These are phyloP conservation scores for Paracamarosporium sp. DNA, from an alignment of 2,329 filamentous ascomycete species.

Conservation along the genomic window DNA sequence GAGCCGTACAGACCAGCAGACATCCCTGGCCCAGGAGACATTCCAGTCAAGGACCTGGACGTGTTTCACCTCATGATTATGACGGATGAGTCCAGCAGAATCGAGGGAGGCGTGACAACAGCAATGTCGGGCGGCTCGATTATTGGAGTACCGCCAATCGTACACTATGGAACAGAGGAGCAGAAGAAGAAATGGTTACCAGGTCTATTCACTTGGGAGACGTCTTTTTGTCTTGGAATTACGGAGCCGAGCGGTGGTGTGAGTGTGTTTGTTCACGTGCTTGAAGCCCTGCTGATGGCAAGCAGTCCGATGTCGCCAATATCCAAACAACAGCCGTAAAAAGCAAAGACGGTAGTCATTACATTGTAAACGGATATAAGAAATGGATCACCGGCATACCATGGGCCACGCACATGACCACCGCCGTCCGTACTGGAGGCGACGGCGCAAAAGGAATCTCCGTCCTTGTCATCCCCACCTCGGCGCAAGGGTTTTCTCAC, in stretches of 20 bases:
- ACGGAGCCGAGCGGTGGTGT: slow-evolving; percentile 66
- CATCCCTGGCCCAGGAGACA: slow-evolving; percentile 46
- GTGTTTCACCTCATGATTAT: slow-evolving; percentile 56
- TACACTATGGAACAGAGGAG: slow-evolving; percentile 66
- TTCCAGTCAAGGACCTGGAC: slow-evolving; percentile 45
- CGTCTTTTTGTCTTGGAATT: slow-evolving; percentile 69
- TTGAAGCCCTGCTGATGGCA: background rate
- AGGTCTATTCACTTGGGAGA: slow-evolving; percentile 63
- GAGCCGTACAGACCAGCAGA: slow-evolving; percentile 50
- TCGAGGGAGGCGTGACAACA: slow-evolving; percentile 65
- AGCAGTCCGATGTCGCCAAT: slow-evolving; percentile 30
- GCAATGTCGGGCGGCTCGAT: slow-evolving; percentile 65
- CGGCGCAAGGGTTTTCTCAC: slow-evolving; percentile 28
- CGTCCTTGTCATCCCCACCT: slow-evolving; percentile 41
- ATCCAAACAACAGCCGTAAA: slow-evolving; percentile 33
- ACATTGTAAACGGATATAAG: slow-evolving; percentile 49
- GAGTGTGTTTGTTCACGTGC: slow-evolving; percentile 6
- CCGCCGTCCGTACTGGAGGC: slow-evolving; percentile 37
- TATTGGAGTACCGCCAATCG: slow-evolving; percentile 69
- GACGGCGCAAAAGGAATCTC: slow-evolving; percentile 36
- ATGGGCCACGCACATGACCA: slow-evolving; percentile 45
- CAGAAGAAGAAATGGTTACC: slow-evolving; percentile 67
- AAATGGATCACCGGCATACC: slow-evolving; percentile 48
- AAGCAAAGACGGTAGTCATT: slow-evolving; percentile 33
- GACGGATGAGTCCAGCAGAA: slow-evolving; percentile 62